Base-by-base conservation (phyloP, 1,284 basidiomycete genomes). In the Ustilago cynodontis region DNA sequence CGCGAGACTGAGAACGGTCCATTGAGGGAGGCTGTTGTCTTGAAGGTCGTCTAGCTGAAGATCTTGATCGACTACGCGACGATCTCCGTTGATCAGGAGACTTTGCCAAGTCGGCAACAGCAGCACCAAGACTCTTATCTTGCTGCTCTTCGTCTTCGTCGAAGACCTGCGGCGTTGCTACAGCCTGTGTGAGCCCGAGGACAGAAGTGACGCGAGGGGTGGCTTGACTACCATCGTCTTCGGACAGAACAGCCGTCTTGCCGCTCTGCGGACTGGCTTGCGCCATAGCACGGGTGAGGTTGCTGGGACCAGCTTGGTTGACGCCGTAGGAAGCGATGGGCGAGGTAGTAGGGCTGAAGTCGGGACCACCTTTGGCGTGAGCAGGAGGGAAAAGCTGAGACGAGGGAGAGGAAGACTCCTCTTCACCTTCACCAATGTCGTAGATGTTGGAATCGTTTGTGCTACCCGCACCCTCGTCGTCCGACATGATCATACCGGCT, bases 401-500 rank as follows among this genome's bases (percentile, higher is more conserved):
- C 28, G 41, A 41, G 22, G 57, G 58, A 3, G 58, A 63, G 20
- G 66, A 60, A 18, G 59, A 41, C 2, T 77, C 65, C 7, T 77
- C 73, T 51, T 82, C 71, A 37, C 66, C 77, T 43, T 82, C 71
- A 31, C 66, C 77, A 43, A 65, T 67, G 28, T 76, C 59, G 43
- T 77, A 72, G 59, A 80, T 67, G 53, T 59, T 58, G 24, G 73
- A 77, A 45, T 59, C 65, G 39, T 59, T 68, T 22, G 33, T 56
- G 61, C 72, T 66, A 22, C 63, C 65, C 1, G 50, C 45, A 5
- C 55, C 69, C 26, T 80, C 82, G 28, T 83, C 83, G 18, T 79
- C 74, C 11, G 60, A 69, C 47, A 85, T 68, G 31, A 78, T 79
- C 77, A 82, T 76, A 13, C 78, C 82, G 2, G 83, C 84, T 1